These are phyloP conservation scores for Trametes sanguinea DNA, from an alignment of 768 basidiomycete species.

Conservation along the genomic window DNA sequence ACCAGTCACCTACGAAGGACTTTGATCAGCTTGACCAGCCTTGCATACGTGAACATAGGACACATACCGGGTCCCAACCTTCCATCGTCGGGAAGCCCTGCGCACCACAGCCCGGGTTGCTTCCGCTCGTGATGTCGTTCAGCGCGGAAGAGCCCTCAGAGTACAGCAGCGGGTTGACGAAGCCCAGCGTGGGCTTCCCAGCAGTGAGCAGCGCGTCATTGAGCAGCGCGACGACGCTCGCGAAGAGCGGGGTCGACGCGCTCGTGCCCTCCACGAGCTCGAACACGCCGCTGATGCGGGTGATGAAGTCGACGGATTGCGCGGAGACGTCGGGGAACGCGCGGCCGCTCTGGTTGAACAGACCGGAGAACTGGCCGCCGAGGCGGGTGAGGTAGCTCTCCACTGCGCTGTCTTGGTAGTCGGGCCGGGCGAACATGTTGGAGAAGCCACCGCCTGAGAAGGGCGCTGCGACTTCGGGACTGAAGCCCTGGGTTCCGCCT, in stretches of 20 bases:
- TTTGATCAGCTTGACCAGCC: not conserved
- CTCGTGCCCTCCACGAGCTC: constrained; percentile 32
- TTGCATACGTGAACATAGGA: not conserved
- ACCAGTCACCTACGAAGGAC: constrained; percentile 27
- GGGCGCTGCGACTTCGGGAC: constrained; percentile 34
- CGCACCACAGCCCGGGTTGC: constrained; percentile 32
- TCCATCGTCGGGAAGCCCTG: constrained; percentile 28
- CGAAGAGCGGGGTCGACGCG: constrained; percentile 30
- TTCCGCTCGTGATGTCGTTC: constrained; percentile 32
- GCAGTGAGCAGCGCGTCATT: constrained; percentile 32
- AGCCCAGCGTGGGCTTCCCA: constrained; percentile 31
- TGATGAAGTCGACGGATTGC: constrained; percentile 42
- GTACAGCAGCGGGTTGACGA: constrained; percentile 34
- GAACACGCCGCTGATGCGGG: constrained; percentile 25
- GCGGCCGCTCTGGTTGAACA: constrained; percentile 40
- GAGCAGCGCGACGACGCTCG: constrained; percentile 31
- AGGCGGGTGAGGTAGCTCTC: constrained; percentile 37
- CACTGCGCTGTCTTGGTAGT: constrained; percentile 44
- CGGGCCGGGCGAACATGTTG: constrained; percentile 36
- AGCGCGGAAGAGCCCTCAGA: constrained; percentile 25
- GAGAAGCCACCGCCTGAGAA: constrained; percentile 42
- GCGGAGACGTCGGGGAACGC: constrained; percentile 52
- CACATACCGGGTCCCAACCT: constrained; percentile 33
- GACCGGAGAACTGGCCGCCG: constrained; percentile 33
- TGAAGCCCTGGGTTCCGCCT: constrained; percentile 35